Conservation (phyloP, 257 asterid species). For the Nicotiana obtusifolia region DNA sequence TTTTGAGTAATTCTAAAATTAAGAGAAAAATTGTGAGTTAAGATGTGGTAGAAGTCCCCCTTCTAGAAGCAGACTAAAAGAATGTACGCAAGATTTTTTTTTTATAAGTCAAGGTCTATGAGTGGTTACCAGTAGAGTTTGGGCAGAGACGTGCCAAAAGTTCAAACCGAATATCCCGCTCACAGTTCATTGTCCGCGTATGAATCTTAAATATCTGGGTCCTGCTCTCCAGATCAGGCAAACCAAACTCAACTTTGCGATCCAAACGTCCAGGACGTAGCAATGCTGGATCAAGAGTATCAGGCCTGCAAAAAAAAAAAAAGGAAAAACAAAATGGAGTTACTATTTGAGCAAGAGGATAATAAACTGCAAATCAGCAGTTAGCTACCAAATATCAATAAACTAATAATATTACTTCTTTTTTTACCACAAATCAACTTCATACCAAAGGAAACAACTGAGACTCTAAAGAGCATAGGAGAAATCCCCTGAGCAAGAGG, state of each 20-base stretch:
- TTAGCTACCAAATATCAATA: not conserved
- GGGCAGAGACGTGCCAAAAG: slow-evolving; percentile 94
- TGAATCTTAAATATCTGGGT: slow-evolving; percentile 78
- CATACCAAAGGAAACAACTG: too few species aligned
- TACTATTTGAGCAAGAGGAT: not conserved
- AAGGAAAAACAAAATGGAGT: not conserved
- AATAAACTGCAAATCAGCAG: not conserved
- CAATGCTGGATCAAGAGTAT: slow-evolving; percentile 92
- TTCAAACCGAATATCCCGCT: slow-evolving; percentile 70
- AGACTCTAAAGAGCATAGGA: not conserved
- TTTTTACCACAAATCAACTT: not conserved
- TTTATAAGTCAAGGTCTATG: not conserved
- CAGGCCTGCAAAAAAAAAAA: slow-evolving; percentile 55
- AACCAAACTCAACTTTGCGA: slow-evolving; percentile 93
- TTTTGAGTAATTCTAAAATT: not conserved
- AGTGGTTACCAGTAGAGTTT: slow-evolving; percentile 70
- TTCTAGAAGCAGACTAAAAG: not conserved
- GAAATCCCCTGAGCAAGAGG: not conserved
- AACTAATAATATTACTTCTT: too few species aligned
- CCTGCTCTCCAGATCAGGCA: slow-evolving; percentile 84
- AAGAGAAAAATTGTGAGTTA: not conserved
- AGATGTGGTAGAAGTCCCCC: not conserved
- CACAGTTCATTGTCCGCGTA: slow-evolving; percentile 81
- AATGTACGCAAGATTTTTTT: not conserved
- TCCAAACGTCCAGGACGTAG: slow-evolving; percentile 92